These are phyloP conservation scores for Saccharomycopsis javanensis DNA, from an alignment of 805 yeast genomes.

Conservation along the genomic window DNA sequence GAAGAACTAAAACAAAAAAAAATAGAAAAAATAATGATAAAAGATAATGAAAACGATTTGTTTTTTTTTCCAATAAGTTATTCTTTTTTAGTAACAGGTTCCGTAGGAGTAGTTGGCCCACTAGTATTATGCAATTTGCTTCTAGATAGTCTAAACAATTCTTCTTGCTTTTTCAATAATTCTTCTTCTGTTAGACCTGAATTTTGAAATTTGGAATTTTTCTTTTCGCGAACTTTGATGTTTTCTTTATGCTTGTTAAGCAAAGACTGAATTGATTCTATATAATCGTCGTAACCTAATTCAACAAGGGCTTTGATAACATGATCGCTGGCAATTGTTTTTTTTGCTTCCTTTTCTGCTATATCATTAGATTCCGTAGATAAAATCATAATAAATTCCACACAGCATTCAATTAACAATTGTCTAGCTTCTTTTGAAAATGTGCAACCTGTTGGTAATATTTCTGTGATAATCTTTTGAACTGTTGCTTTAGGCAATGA, in stretches of 20 bases:
- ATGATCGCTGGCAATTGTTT: constrained; percentile 94
- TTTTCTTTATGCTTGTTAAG: constrained; percentile 81
- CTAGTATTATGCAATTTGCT: constrained; percentile 42
- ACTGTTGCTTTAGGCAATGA: constrained; percentile 70
- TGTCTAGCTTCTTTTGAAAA: constrained; percentile 92
- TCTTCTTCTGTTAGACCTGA: constrained; percentile 92
- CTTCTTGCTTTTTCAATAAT: constrained; percentile 83
- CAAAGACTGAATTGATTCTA: constrained; percentile 71
- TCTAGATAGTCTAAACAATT: constrained; percentile 70
- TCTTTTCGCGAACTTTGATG: constrained; percentile 80
- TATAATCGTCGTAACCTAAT: constrained; percentile 76
- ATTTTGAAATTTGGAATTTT: constrained; percentile 86
- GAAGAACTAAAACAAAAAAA: no score
- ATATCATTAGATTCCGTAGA: constrained; percentile 92
- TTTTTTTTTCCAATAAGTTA: no score
- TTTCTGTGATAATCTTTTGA: constrained; percentile 86
- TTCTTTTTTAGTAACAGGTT: constrained; percentile 1
- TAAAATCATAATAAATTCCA: constrained; percentile 89
- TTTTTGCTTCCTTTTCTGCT: constrained; percentile 92
- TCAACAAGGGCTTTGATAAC: constrained; percentile 83
- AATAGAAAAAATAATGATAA: background rate
- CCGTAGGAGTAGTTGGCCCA: constrained; percentile 9
- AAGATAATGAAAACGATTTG: background rate
- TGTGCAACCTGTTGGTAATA: constrained; percentile 77
- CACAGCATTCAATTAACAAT: constrained; percentile 90